A percentile compares a stretch with the other conserved stretches of the same genome.
Conservation (phyloP, 1,139 yeast species). For the Debaryomycetaceae sp. region DNA sequence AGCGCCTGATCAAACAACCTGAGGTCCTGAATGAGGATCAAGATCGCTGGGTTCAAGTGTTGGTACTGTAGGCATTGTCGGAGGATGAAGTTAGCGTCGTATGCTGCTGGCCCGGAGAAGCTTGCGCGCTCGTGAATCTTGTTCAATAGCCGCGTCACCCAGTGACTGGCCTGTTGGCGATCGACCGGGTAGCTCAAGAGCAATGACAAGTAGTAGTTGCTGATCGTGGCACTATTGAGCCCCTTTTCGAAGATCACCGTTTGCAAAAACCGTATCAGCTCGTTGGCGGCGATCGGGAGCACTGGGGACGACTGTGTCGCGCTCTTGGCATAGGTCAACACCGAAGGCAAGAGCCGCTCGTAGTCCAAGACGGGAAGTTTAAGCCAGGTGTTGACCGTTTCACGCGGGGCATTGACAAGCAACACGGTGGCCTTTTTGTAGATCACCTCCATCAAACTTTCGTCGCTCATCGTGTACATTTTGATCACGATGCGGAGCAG, state of each 20-base stretch:
- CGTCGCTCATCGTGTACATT: constrained; percentile 38
- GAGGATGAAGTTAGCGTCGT: constrained; percentile 71
- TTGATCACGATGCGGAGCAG: constrained; percentile 57
- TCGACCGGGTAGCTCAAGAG: constrained; percentile 53
- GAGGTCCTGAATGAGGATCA: constrained; percentile 61
- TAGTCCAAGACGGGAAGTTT: constrained; percentile 47
- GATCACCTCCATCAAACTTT: constrained; percentile 31
- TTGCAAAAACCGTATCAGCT: constrained; percentile 61
- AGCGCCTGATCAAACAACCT: constrained; percentile 79
- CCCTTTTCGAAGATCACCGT: constrained; percentile 54
- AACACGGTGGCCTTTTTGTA: constrained; percentile 68
- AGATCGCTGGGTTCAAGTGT: constrained; percentile 62
- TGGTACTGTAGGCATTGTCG: constrained; percentile 64
- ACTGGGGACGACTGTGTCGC: constrained; percentile 10
- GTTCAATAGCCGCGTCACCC: constrained; percentile 23
- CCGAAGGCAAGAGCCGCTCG: constrained; percentile 67
- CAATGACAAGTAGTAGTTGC: constrained; percentile 70
- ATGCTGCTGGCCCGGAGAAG: constrained; percentile 15
- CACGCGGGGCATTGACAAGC: constrained; percentile 62
- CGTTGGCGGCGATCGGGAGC: constrained; percentile 45
- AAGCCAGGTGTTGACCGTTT: constrained; percentile 79
- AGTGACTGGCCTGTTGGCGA: constrained; percentile 25
- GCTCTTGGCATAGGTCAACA: constrained; percentile 53
- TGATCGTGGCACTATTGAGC: constrained; percentile 49
- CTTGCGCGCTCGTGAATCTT: constrained; percentile 1